Conservation (phyloP, 2,329 filamentous ascomycete genomes). For the Mycosphaerella sp. region DNA sequence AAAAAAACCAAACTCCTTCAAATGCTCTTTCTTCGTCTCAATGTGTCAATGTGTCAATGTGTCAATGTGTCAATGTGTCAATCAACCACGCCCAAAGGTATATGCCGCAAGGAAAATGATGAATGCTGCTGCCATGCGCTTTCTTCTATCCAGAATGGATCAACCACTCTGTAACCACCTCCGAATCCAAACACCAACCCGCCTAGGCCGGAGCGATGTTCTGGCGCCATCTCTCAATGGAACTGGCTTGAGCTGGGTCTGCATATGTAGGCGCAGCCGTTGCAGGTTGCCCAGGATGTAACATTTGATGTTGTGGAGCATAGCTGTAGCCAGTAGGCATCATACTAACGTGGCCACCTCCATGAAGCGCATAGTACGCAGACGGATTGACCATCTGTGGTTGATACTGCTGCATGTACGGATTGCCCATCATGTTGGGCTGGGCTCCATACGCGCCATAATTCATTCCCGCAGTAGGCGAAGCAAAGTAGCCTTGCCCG, state of each 20-base stretch:
- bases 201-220: slow-evolving; percentile 3
- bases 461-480: slow-evolving; percentile 23
- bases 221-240: slow-evolving; percentile 8
- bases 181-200: background rate
- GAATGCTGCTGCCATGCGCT: background rate
- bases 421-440: slow-evolving; percentile 10
- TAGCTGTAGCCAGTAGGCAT: background rate
- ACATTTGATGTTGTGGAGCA: background rate
- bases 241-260: slow-evolving; percentile 2
- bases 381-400: slow-evolving; percentile 15
- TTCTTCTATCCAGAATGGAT: background rate
- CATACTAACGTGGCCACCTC: background rate
- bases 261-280: background rate
- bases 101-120: no score
- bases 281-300: background rate
- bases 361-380: slow-evolving; percentile 17
- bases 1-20: background rate
- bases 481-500: slow-evolving; percentile 23
- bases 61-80: background rate
- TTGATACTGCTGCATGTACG: slow-evolving; percentile 9
- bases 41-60: background rate
- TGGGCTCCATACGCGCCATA: slow-evolving; percentile 15
- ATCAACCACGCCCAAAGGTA: background rate
- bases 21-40: background rate
- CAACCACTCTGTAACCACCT: background rate